Base-by-base conservation (phyloP, 768 basidiomycete genomes). In the Trametes gibbosa region DNA sequence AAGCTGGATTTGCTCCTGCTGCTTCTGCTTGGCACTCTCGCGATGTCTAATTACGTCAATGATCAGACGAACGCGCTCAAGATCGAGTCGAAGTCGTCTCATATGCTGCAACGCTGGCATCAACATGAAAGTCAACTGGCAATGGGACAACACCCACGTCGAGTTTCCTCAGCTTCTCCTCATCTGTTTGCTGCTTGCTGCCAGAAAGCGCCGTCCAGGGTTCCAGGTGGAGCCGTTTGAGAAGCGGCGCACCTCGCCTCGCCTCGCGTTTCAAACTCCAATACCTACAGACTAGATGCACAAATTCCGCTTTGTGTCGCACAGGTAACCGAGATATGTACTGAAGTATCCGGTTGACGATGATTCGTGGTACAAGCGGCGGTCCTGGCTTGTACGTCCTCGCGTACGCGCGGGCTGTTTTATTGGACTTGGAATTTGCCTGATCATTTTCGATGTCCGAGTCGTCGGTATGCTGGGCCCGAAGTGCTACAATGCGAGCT, bases 251-350 rank as follows among this genome's bases (percentile, higher is more conserved):
- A 4, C 97, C 97, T 40, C 96, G 74, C 61, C 97, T 81, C 1
- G 86, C 92, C 70, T 98, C 96, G 4, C 97, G 79, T 75, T 99
- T 98, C 72, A 99, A 72, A 73, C 97, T 98, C 97, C 97, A 99
- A 68, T 98, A 99, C 68, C 85, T 83, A 67, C 91, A 95, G 32
- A 95, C 78, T 66, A 84, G 73, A 48, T 85, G 81, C 13, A 98
- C 74, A 55, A 95, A 91, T 45, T 90, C 87, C 3, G 74, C 66
- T 68, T 90, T 92, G 71, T 91, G 93, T 61, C 89, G 77, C 4
- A 97, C 75, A 32, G 71, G 77, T 41, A 96, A 77, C 64, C 84
- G 86, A 37, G 71, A 70, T 37, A 91, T 85, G 66, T 98, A 98
- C 52, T 82, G 78, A 23, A 85, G 60, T 51, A 99, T 86, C 9